Conservation (phyloP, 495 filamentous ascomycete species). For the Mycothermus thermophilus region DNA sequence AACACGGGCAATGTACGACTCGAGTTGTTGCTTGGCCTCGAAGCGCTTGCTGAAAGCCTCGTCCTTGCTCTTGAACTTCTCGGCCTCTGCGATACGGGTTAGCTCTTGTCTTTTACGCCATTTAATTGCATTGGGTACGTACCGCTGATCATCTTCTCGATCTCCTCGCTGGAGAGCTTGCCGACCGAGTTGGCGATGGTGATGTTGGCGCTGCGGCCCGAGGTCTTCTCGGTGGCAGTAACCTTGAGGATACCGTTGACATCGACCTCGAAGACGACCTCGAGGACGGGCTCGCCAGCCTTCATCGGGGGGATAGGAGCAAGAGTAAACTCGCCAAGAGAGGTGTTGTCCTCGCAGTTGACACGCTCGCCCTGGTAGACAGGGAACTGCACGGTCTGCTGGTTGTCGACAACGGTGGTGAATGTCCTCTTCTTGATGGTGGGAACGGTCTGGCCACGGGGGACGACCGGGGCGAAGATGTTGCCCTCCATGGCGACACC, state of each 20-base stretch:
- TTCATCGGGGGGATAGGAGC: slow-evolving; percentile 96
- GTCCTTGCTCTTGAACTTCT: slow-evolving; percentile 96
- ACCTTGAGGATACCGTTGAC: slow-evolving; percentile 99
- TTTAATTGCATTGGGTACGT: slow-evolving; percentile 17
- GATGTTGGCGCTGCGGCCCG: slow-evolving; percentile 95
- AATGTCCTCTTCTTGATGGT: slow-evolving; percentile 93
- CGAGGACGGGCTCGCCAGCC: slow-evolving; percentile 92
- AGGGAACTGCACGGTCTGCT: slow-evolving; percentile 95
- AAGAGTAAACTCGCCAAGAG: slow-evolving; percentile 94
- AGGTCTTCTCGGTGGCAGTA: slow-evolving; percentile 97
- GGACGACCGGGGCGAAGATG: slow-evolving; percentile 95
- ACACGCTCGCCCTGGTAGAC: slow-evolving; percentile 98
- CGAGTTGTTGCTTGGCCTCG: slow-evolving; percentile 95
- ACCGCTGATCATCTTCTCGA: slow-evolving; percentile 94
- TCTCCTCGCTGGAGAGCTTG: slow-evolving; percentile 89
- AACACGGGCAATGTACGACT: slow-evolving; percentile 96
- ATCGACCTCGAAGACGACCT: slow-evolving; percentile 98
- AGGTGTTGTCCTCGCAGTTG: slow-evolving; percentile 99
- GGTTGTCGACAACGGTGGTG: slow-evolving; percentile 94
- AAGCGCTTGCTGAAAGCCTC: slow-evolving; percentile 99
- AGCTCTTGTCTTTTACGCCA: slow-evolving; percentile 9
- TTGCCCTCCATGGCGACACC: slow-evolving; percentile 99
- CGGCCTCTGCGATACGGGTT: slow-evolving; percentile 49
- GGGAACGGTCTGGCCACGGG: slow-evolving; percentile 82
- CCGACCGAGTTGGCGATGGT: slow-evolving; percentile 99